Evolutionary conservation across 2,329 filamentous ascomycete genomes (phyloP).

Genomic region (Penicillium sp.): DNA sequence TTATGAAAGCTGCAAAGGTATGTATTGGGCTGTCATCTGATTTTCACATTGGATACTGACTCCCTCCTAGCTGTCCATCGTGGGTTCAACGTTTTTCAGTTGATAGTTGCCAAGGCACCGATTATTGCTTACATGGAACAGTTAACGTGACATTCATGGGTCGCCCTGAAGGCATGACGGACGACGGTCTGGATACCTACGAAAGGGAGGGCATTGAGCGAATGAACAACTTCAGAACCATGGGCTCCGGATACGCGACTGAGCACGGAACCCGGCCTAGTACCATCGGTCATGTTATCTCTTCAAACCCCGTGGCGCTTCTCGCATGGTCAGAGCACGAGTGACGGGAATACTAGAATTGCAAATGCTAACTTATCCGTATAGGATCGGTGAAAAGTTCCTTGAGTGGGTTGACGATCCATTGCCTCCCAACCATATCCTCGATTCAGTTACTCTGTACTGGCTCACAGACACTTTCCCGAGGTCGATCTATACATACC

Average conservation of each 20-base stretch:
- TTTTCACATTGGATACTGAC: neutral
- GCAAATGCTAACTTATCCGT: neutral
- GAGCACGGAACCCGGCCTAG: slow-evolving; percentile 33
- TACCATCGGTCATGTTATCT: slow-evolving; percentile 35
- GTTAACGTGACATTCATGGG: slow-evolving; percentile 29
- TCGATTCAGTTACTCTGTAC: slow-evolving; percentile 35
- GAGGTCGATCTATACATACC: slow-evolving; percentile 32
- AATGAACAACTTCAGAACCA: slow-evolving; percentile 15
- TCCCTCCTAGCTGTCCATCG: slow-evolving; percentile 25
- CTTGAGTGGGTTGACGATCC: slow-evolving; percentile 36
- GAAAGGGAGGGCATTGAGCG: slow-evolving; percentile 32
- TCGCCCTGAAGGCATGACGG: slow-evolving; percentile 22
- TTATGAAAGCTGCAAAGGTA: slow-evolving; percentile 31
- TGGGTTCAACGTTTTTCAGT: slow-evolving; percentile 10
- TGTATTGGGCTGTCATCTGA: neutral
- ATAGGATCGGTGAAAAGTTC: slow-evolving; percentile 41
- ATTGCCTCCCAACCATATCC: slow-evolving; percentile 29
- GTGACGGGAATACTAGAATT: neutral
- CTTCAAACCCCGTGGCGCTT: slow-evolving; percentile 30
- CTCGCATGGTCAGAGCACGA: slow-evolving; percentile 27
- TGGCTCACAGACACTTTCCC: slow-evolving; percentile 40
- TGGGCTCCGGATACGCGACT: slow-evolving; percentile 24
- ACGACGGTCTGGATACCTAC: slow-evolving; percentile 17
- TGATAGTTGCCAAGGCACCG: neutral
- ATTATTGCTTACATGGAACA: slow-evolving; percentile 10